Percentiles rank a stretch among this genome's conserved stretches.
Conservation (phyloP, 495 filamentous ascomycete species). For the Filosporella fistucella region DNA sequence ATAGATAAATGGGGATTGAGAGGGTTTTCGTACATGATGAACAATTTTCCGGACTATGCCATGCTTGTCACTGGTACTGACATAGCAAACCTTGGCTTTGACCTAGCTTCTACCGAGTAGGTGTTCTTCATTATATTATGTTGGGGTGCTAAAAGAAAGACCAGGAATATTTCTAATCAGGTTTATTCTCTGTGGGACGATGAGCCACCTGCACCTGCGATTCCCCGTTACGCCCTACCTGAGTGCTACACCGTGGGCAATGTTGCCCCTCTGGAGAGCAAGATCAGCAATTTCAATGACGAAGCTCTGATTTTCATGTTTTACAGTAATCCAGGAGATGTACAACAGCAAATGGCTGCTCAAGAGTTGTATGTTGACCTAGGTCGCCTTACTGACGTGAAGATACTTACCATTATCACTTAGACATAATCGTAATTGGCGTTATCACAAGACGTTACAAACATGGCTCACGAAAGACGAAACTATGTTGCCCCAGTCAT, state of each 20-base stretch:
- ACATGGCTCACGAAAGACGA: conserved; percentile 92
- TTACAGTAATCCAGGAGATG: conserved; percentile 80
- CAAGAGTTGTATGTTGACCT: conserved; percentile 59
- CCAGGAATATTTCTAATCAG: conserved; percentile 37
- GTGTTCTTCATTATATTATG: conserved; percentile 22
- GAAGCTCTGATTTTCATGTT: conserved; percentile 95
- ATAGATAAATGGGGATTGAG: conserved; percentile 77
- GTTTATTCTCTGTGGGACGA: conserved; percentile 67
- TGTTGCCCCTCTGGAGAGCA: conserved; percentile 71
- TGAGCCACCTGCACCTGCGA: conserved; percentile 60
- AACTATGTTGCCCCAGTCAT: conserved; percentile 59
- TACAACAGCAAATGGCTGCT: conserved; percentile 80
- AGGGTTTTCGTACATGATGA: conserved; percentile 74
- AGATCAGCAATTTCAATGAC: conserved; percentile 79
- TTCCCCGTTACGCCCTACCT: conserved; percentile 75
- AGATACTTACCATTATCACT: conserved; percentile 5
- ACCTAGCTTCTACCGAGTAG: conserved; percentile 77
- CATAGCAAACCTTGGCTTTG: conserved; percentile 68
- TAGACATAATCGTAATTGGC: conserved; percentile 69
- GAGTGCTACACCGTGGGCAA: conserved; percentile 86
- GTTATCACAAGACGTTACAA: conserved; percentile 84
- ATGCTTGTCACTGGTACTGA: conserved; percentile 75
- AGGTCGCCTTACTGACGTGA: not conserved
- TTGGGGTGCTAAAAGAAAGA: conserved; percentile 14
- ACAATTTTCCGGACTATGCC: conserved; percentile 71